Evolutionary conservation across 106 monocot genomes (phyloP), one percentile per base, ranked within the genome.

Genomic region (Dendrobium nobile): DNA sequence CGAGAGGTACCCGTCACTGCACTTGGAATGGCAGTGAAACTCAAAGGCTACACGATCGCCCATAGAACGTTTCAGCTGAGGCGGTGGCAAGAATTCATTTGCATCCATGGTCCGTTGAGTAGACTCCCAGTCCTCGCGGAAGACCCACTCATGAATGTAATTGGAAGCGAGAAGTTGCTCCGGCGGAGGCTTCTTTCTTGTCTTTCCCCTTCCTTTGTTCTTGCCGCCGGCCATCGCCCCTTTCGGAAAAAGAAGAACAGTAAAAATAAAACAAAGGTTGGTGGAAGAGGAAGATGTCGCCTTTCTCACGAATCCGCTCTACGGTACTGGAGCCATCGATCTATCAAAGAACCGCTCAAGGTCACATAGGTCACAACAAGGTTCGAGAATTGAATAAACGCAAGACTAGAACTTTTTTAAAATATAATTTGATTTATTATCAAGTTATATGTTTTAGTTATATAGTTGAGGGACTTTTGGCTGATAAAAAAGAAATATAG

Each of bases 1-100:
- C 61, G 94, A 90, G 19, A 95, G 82, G 82, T 76, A 92, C 58
- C 94, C 94, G 61, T 95, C 94, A 77, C 94, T 95, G 72, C 83
- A 86, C 31, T 67, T 85, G 41, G 92, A 90, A 80, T 95, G 94
- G 19, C 88, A 90, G 78, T 95, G 94, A 85, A 95, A 78, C 84
- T 95, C 94, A 54, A 95, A 95, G 19, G 82, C 82, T 74, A 87
- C 82, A 67, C 81, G 82, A 27, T 78, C 85, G 18, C 64, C 31
- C 15, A 55, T 65, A 26, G 72, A 18, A 75, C 64, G 48, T 10
- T 33, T n/a, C 9, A 20, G 33, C 19, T 77, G 78, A 27, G 56
- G 54, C 55, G 78, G 64, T 7, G 24, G 65, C 28, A 54, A 70
- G 76, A 83, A 87, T 16, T 73, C 86, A 31, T 79, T 83, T 45